These are phyloP conservation scores for Penicillium vulpinum DNA, from an alignment of 2,329 filamentous ascomycete species.

Conservation along the genomic window DNA sequence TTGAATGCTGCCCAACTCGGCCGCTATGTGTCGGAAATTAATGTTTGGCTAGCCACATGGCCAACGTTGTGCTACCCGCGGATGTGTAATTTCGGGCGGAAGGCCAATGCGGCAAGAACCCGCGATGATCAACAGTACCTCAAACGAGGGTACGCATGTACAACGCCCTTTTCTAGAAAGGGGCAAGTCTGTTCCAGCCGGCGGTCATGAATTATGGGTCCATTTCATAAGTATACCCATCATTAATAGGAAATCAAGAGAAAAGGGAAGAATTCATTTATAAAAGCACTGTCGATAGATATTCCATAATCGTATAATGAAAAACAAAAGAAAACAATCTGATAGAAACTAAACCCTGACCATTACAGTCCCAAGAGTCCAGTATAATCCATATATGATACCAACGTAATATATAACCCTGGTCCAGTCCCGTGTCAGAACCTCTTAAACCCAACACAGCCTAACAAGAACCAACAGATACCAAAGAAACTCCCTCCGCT, in stretches of 20 bases:
- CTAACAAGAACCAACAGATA: neutral
- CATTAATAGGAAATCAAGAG: neutral
- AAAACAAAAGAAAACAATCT: slow-evolving; percentile 1
- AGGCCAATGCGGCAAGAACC: slow-evolving; percentile 9
- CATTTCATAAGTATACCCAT: neutral
- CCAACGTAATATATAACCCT: slow-evolving; percentile 2
- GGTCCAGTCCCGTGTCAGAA: neutral
- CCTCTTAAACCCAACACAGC: neutral
- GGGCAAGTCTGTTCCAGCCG: neutral
- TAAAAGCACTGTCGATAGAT: slow-evolving; percentile 2
- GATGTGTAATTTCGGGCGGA: slow-evolving; percentile 2
- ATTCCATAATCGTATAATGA: slow-evolving; percentile 4
- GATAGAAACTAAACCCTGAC: neutral
- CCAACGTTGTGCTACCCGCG: slow-evolving; percentile 7
- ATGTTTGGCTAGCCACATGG: slow-evolving; percentile 13
- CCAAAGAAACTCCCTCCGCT: slow-evolving; percentile 1
- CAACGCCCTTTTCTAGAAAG: neutral
- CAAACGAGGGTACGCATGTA: neutral
- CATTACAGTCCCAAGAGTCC: slow-evolving; percentile 4
- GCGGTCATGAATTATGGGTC: neutral
- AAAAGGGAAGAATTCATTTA: neutral
- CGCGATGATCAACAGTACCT: slow-evolving; percentile 1
- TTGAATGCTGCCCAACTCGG: slow-evolving; percentile 10
- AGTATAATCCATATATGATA: slow-evolving; percentile 4
- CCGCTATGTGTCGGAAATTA: slow-evolving; percentile 6